phyloP scores from a whole-genome alignment of 176 grass and related monocot genomes.

The Areca catechu region DNA sequence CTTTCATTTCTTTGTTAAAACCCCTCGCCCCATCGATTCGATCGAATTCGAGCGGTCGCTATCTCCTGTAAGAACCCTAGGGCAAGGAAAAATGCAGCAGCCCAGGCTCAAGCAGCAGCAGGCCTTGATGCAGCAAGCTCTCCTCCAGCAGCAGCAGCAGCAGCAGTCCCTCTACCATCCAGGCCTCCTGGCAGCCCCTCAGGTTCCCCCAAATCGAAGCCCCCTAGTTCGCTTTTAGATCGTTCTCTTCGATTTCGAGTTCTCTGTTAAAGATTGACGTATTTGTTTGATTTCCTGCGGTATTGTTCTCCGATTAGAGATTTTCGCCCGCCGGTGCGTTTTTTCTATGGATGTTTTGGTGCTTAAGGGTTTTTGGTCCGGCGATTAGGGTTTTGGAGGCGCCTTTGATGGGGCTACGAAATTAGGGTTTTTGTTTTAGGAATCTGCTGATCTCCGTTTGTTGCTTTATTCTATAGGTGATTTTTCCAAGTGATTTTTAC shows the following conservation, averaged over 20 bases:
- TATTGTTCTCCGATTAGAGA: too few species aligned
- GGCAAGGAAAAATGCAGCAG: conserved; percentile 45
- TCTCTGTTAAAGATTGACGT: conserved; percentile 6
- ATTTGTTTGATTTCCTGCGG: background rate
- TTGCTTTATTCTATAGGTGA: too few species aligned
- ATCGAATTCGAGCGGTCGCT: background rate
- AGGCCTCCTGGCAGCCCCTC: conserved; percentile 72
- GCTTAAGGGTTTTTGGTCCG: too few species aligned
- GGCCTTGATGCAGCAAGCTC: conserved; percentile 10
- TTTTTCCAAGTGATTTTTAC: too few species aligned
- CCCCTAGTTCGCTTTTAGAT: background rate
- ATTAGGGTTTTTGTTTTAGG: too few species aligned
- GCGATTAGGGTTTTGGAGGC: too few species aligned
- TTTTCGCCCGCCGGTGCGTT: too few species aligned
- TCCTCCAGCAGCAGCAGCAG: conserved; percentile 49
- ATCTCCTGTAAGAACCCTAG: conserved; percentile 14
- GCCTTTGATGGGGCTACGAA: too few species aligned
- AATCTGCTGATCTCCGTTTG: too few species aligned
- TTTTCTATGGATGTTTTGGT: too few species aligned
- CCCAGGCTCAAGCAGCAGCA: conserved; percentile 67
- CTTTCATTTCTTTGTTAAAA: conserved; percentile 20
- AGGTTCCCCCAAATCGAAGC: conserved; percentile 26
- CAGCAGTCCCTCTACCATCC: conserved; percentile 69
- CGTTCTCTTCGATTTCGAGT: background rate
- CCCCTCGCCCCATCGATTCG: background rate